Base-by-base conservation (phyloP, 106 monocot genomes). In the Apostasia shenzhenica region DNA sequence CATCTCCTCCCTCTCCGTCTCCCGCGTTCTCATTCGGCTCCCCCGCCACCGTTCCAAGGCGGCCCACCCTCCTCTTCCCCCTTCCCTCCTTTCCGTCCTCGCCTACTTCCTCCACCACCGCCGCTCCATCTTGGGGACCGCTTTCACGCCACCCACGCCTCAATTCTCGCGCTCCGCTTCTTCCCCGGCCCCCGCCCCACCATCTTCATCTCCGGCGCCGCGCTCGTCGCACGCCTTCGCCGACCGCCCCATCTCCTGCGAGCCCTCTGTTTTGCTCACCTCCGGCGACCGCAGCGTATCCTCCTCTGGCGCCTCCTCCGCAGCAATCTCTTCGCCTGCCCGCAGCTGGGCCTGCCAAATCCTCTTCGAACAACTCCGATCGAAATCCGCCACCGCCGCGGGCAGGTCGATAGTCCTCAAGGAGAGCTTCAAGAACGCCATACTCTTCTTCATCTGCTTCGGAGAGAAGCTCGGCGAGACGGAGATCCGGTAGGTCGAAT, bases 361-460 rank as follows among this genome's bases (percentile, higher is more conserved):
- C 6, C 46, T 70, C 5, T 45, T 47, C 57, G 8, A 47, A 2
- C 44, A 70, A 2, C 74, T 70, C 61, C 2, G 3, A 10, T 13
- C 37, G 52, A 53, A 60, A 10, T 49, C 44, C 43, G 26, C 26
- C 26, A 0, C 26, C 0, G 26, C 26, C 26, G 26, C 26, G 0
- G 68, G 3, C 1, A 42, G 40, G 1, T n/a, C 38, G 41, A 68
- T 52, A 49, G 51, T 48, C 8, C 72, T 72, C 37, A 54, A 76
- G 59, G 72, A 72, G 59, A 54, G 50, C 67, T 72, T 81, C 57
- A 58, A 67, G 55, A 76, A 67, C 45, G 70, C 75, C 59, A 76
- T 81, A 70, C 75, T 80, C 49, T 66, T 3, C 49, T 40, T 80
- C 14, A 81, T 81, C 72, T 81, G 81, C 48, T 81, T 81, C 37